A percentile compares a stretch with the other conserved stretches of the same genome.
Conservation (phyloP, 345 rosid species). For the Heritiera fomes region DNA sequence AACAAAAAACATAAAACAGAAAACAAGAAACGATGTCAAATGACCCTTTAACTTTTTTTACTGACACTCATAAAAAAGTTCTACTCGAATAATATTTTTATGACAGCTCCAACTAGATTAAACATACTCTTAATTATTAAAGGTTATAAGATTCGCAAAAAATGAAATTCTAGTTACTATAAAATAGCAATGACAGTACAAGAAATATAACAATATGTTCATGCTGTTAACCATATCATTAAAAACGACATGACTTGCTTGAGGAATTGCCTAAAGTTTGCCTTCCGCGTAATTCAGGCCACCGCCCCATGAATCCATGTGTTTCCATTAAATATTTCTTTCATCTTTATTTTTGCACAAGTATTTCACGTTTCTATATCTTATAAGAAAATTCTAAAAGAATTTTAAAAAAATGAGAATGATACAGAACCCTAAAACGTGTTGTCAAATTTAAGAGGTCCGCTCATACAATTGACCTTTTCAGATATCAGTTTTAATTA, state of each 20-base stretch:
- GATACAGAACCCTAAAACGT: neutral
- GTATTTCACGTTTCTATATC: neutral
- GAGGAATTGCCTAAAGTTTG: too few relatives aligned
- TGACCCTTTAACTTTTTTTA: too few relatives aligned
- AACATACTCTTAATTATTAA: neutral
- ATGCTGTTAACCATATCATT: neutral
- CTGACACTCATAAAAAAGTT: too few relatives aligned
- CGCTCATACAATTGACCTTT: neutral
- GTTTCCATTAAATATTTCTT: neutral
- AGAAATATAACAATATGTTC: neutral
- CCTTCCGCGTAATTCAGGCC: too few relatives aligned
- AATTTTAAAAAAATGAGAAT: too few relatives aligned
- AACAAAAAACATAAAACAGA: too few relatives aligned
- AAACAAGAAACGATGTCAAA: too few relatives aligned
- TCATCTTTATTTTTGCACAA: neutral
- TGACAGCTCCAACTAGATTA: too few relatives aligned
- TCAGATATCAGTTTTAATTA: neutral
- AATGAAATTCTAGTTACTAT: neutral
- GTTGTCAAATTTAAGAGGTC: neutral
- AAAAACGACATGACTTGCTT: neutral
- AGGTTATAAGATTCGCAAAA: neutral
- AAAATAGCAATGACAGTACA: neutral
- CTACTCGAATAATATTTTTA: too few relatives aligned
- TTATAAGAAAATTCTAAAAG: neutral
- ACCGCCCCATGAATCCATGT: neutral